Evolutionary conservation across 2,329 filamentous ascomycete genomes (phyloP), one percentile per base, ranked within the genome.

Genomic region (Chaetomium sp.): DNA sequence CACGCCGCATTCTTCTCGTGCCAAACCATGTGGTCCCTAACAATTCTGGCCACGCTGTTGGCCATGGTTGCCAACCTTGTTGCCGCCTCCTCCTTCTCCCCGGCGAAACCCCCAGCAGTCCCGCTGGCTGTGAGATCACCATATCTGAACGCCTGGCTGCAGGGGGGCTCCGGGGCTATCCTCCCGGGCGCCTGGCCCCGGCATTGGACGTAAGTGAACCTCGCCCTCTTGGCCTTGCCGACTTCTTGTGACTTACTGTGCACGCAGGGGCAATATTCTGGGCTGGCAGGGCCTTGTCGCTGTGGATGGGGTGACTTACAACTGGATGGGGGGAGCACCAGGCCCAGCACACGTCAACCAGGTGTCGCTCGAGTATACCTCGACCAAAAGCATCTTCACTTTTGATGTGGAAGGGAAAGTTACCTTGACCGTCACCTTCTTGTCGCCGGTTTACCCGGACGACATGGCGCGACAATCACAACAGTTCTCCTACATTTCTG

Each of bases 91-190:
- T 71, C 68, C 10, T 76, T 75, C 56, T 70, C 61, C 1, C 75
- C 75, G 1, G 67, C 74, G 2, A 70, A 68, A n/a, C 75, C 75
- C 5, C 75, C 75, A 10, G 72, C 75, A 2, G 72, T 77, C 19
- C 90, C 91, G 13, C 76, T 94, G 38, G 90, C 90, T 51, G 90
- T 93, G 53, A 87, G 86, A 67, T 89, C 87, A 10, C 91, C 91
- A 0, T 94, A 93, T 70, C 77, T 93, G 19, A 92, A 85, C 73
- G 85, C 87, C 16, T 92, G 89, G 88, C 80, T 89, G 50, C 77
- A 84, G 64, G 87, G 83, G 10, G 87, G 87, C 1, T 84, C 79
- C 31, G 87, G 87, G 38, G 88, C 88, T 1, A 84, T 89, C 65
- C 80, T 93, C 33, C 84, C 89, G 0, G 89, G 89, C 2, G 76